Conservation (phyloP, 2,329 filamentous ascomycete species). For the Beauveria scarabaeidicola region DNA sequence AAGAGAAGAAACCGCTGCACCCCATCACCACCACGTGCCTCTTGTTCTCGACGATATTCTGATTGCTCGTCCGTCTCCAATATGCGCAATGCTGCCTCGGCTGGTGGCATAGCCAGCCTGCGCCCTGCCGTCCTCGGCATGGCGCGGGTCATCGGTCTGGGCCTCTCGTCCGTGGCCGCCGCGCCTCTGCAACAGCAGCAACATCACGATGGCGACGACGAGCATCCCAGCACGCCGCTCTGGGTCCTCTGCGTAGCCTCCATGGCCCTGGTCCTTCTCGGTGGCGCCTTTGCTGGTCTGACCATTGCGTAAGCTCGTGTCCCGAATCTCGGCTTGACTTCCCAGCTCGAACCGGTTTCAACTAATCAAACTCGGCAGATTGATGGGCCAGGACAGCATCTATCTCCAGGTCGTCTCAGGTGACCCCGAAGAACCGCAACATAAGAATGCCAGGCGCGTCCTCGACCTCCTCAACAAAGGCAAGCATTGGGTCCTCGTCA, state of each 20-base stretch:
- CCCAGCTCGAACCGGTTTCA: not conserved
- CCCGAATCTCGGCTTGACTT: not conserved
- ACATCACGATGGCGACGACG: conserved; percentile 35
- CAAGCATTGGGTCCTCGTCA: conserved; percentile 98
- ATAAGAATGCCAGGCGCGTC: conserved; percentile 75
- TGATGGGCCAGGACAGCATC: conserved; percentile 79
- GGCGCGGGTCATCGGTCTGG: conserved; percentile 40
- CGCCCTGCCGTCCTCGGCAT: conserved; percentile 44
- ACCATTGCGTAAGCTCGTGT: conserved; percentile 63
- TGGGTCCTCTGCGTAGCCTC: conserved; percentile 79
- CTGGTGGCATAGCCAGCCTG: conserved; percentile 29
- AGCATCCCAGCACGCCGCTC: conserved; percentile 48
- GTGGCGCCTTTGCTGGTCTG: conserved; percentile 88
- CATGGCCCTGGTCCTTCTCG: conserved; percentile 71
- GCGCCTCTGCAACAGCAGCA: conserved; percentile 29
- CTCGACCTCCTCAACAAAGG: conserved; percentile 72
- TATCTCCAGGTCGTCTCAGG: conserved; percentile 91
- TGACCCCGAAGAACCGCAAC: conserved; percentile 77
- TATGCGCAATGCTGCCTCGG: conserved; percentile 21
- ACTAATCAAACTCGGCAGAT: conserved; percentile 22
- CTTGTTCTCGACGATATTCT: not conserved
- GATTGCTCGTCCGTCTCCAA: not conserved
- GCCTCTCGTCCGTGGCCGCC: conserved; percentile 40
- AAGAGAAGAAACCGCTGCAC: too few relatives aligned
- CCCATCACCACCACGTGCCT: not conserved